phyloP scores from a whole-genome alignment of 2,329 filamentous ascomycete species.

The Pseudogymnoascus sp. region DNA sequence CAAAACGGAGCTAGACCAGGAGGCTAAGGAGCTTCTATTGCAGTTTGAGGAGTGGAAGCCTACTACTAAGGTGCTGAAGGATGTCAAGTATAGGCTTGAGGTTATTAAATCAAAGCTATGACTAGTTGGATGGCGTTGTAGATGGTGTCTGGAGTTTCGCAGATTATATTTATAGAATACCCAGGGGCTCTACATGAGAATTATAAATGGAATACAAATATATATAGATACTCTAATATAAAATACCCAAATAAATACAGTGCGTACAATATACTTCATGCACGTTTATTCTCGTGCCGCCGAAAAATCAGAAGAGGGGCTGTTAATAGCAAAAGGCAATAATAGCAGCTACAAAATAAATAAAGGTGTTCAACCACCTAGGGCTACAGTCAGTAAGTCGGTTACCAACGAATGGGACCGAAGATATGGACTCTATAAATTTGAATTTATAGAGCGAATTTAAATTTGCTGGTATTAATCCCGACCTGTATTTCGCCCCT shows the following conservation, averaged over 20 bases:
- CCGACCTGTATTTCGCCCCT: background rate
- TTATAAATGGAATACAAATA: background rate
- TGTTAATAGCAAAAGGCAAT: too few species aligned
- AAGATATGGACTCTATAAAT: too few species aligned
- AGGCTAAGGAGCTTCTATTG: conserved; percentile 69
- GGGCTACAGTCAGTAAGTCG: too few species aligned
- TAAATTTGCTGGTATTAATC: too few species aligned
- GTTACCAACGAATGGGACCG: too few species aligned
- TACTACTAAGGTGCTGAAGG: conserved; percentile 79
- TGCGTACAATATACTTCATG: too few species aligned
- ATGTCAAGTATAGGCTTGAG: conserved; percentile 91
- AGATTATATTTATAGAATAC: background rate
- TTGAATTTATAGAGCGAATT: too few species aligned
- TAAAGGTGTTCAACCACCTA: too few species aligned
- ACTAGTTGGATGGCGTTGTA: background rate
- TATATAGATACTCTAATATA: background rate
- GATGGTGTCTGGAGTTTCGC: background rate
- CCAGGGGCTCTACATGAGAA: background rate
- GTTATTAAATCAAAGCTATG: conserved; percentile 75
- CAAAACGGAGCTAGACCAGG: conserved; percentile 65
- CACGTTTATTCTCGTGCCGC: too few species aligned
- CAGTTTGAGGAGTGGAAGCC: conserved; percentile 95
- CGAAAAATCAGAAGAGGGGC: too few species aligned
- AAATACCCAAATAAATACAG: background rate
- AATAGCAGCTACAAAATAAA: too few species aligned